Conservation (phyloP, 2,329 filamentous ascomycete genomes). For the Aspergillus novofumigatus region DNA sequence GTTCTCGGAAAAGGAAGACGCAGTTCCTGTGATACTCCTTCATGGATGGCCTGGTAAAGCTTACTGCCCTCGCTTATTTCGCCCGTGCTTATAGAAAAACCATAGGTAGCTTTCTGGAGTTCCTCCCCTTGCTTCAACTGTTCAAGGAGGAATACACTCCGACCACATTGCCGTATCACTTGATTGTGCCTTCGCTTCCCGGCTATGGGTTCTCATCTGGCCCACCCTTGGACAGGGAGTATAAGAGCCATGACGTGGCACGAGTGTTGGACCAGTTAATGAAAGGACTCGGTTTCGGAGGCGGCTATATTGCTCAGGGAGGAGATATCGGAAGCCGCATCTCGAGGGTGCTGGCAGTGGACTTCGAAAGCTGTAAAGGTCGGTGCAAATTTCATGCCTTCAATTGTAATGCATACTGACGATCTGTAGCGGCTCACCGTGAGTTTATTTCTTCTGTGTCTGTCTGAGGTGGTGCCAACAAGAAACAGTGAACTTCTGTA, state of each 20-base stretch:
- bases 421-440: constrained; percentile 25
- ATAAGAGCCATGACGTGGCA: constrained; percentile 19
- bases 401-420: background rate
- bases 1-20: constrained; percentile 45
- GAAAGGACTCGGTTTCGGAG: constrained; percentile 25
- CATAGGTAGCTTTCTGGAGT: constrained; percentile 31
- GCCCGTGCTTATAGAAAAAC: background rate
- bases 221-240: constrained; percentile 25
- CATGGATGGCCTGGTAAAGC: constrained; percentile 34
- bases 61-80: background rate
- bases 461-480: constrained; percentile 5
- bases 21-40: constrained; percentile 45
- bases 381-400: constrained; percentile 3
- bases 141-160: constrained; percentile 25
- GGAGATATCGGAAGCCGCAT: constrained; percentile 30
- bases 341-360: constrained; percentile 19
- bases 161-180: constrained; percentile 24
- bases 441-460: constrained; percentile 4
- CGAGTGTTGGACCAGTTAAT: constrained; percentile 27
- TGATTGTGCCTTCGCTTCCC: constrained; percentile 30
- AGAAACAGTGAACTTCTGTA: constrained; percentile 24
- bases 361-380: constrained; percentile 28
- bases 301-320: constrained; percentile 29
- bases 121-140: constrained; percentile 26
- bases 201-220: constrained; percentile 29